Conservation (phyloP, 2,329 filamentous ascomycete genomes). For the Aspergillus tubingensis region DNA sequence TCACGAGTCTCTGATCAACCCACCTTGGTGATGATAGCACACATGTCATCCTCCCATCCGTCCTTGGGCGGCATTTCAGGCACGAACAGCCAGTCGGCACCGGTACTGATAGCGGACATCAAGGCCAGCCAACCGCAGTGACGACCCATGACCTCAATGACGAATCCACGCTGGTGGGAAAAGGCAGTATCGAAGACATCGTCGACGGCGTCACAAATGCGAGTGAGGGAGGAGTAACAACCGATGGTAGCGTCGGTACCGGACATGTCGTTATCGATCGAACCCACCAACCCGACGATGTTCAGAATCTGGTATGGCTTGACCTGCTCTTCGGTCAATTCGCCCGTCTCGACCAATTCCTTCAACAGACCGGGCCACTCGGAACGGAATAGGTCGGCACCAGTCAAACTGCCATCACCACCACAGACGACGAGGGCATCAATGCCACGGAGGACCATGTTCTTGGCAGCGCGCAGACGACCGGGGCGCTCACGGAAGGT, state of each 20-base stretch:
- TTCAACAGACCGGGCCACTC: conserved; percentile 89
- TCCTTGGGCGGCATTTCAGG: conserved; percentile 87
- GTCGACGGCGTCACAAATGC: conserved; percentile 95
- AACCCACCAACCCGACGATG: conserved; percentile 93
- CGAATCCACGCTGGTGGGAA: conserved; percentile 93
- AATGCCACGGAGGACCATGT: conserved; percentile 89
- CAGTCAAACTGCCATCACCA: conserved; percentile 93
- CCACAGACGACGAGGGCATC: conserved; percentile 96
- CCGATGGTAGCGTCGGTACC: conserved; percentile 97
- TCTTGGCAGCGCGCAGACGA: conserved; percentile 83
- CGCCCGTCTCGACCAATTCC: conserved; percentile 75
- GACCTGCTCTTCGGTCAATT: conserved; percentile 71
- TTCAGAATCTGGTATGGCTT: conserved; percentile 83
- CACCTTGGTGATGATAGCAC: conserved; percentile 70
- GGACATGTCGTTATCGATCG: conserved; percentile 97
- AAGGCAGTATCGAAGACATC: conserved; percentile 91
- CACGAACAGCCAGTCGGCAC: conserved; percentile 95
- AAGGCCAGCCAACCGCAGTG: conserved; percentile 97
- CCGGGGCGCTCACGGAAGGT: conserved; percentile 87
- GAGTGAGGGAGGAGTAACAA: conserved; percentile 87
- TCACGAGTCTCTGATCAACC: too few species aligned
- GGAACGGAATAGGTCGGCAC: conserved; percentile 86
- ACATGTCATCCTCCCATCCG: conserved; percentile 91
- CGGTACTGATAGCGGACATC: conserved; percentile 92
- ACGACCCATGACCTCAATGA: conserved; percentile 97